A percentile compares a stretch with the other conserved stretches of the same genome.
phyloP scores from a whole-genome alignment of 1,139 yeast species.

The Pichia sp. region DNA sequence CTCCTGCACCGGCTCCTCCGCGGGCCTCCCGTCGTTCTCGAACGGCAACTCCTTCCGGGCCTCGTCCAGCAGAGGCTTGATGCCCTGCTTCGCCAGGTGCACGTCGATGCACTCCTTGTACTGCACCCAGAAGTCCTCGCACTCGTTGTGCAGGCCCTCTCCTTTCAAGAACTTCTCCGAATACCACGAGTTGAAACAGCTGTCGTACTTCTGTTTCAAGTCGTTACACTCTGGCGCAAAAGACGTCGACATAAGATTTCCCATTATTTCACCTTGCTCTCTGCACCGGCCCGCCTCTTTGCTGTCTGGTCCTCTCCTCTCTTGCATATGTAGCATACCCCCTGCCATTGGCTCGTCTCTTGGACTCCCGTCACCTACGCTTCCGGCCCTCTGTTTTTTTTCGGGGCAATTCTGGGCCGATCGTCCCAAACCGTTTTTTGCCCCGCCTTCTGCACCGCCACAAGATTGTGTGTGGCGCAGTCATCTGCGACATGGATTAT shows the following conservation, averaged over 20 bases:
- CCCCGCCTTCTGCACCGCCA: not conserved
- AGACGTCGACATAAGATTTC: slow-evolving; percentile 82
- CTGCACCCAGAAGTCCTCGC: slow-evolving; percentile 83
- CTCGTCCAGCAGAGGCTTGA: slow-evolving; percentile 79
- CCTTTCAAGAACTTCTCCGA: slow-evolving; percentile 82
- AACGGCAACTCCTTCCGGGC: slow-evolving; percentile 92
- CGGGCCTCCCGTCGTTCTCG: slow-evolving; percentile 51
- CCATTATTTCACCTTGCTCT: slow-evolving; percentile 41
- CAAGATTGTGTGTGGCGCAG: not conserved
- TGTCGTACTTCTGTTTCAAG: slow-evolving; percentile 78
- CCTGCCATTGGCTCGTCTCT: not conserved
- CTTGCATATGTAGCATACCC: no score
- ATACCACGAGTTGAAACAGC: slow-evolving; percentile 93
- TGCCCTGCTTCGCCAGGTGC: slow-evolving; percentile 67
- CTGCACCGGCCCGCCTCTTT: not conserved
- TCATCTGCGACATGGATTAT: not conserved
- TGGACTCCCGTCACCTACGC: no score
- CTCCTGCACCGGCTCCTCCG: slow-evolving; percentile 5
- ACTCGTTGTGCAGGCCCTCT: slow-evolving; percentile 68
- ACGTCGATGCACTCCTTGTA: slow-evolving; percentile 80
- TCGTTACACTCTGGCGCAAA: slow-evolving; percentile 97
- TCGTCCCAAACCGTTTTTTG: not conserved
- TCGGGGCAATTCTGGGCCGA: not conserved
- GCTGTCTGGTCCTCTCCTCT: not conserved
- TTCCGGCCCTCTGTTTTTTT: not conserved